Evolutionary conservation across 1,139 yeast species (phyloP).

Genomic region (Pichia kudriavzevii): DNA sequence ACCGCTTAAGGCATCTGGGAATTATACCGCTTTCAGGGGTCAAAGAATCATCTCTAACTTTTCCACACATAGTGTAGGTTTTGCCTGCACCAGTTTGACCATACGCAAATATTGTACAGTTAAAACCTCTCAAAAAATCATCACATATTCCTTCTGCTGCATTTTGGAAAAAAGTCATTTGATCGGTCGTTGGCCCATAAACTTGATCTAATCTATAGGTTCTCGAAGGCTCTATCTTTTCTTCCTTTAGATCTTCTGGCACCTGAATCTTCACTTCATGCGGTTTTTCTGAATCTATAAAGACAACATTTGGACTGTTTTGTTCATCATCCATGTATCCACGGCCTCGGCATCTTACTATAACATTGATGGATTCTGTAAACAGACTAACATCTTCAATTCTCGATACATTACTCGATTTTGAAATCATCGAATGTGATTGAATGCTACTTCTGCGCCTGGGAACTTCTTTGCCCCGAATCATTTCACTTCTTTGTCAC

Average conservation of each 20-base stretch:
- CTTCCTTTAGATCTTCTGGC: constrained; percentile 16
- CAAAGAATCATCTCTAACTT: constrained; percentile 30
- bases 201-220: constrained; percentile 66
- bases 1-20: constrained; percentile 53
- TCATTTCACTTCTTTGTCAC: too few relatives aligned
- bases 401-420: too few relatives aligned
- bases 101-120: constrained; percentile 77
- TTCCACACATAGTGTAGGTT: constrained; percentile 84
- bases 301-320: constrained; percentile 68
- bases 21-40: constrained; percentile 50
- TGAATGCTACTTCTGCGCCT: too few relatives aligned
- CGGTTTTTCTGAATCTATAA: constrained; percentile 38
- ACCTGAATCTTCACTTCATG: constrained; percentile 35
- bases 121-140: constrained; percentile 62
- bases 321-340: constrained; percentile 62
- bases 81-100: constrained; percentile 92
- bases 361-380: constrained; percentile 43
- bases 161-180: constrained; percentile 45
- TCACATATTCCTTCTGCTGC: constrained; percentile 61
- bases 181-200: constrained; percentile 67
- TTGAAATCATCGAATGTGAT: too few relatives aligned
- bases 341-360: constrained; percentile 83
- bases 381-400: constrained; percentile 6
- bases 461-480: too few relatives aligned
- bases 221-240: constrained; percentile 19